Conservation (phyloP, 345 rosid genomes). For the Moricandia arvensis region DNA sequence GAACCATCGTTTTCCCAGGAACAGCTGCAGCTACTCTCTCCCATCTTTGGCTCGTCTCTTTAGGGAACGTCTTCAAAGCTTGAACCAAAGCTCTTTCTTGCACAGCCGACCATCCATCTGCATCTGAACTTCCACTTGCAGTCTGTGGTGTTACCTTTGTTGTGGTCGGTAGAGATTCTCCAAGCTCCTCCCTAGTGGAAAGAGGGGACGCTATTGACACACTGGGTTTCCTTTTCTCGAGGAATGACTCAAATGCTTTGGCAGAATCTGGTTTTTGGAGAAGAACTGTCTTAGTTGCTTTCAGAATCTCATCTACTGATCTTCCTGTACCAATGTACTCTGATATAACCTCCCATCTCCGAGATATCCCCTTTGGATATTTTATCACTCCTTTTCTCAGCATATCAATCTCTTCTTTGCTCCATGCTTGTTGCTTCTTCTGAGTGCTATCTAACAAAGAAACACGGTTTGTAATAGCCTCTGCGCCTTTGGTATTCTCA, state of each 20-base stretch:
- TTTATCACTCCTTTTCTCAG: conserved; percentile 87
- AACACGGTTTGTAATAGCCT: neutral
- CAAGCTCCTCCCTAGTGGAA: conserved; percentile 72
- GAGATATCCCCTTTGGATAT: conserved; percentile 86
- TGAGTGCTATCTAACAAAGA: neutral
- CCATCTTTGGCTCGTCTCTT: conserved; percentile 82
- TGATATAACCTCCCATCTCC: conserved; percentile 95
- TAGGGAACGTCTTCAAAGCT: conserved; percentile 93
- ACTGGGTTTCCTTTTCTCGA: conserved; percentile 82
- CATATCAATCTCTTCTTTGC: conserved; percentile 84
- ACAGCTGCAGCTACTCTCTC: conserved; percentile 92
- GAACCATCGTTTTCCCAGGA: conserved; percentile 87
- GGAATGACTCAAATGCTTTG: conserved; percentile 88
- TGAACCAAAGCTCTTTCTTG: conserved; percentile 90
- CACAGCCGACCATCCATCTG: conserved; percentile 79
- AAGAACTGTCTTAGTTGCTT: conserved; percentile 87
- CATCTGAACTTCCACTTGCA: conserved; percentile 53
- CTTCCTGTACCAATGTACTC: conserved; percentile 85
- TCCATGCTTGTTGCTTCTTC: conserved; percentile 68
- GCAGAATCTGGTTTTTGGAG: conserved; percentile 86
- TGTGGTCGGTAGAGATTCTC: conserved; percentile 39
- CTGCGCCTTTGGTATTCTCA: conserved; percentile 42
- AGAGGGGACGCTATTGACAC: conserved; percentile 72
- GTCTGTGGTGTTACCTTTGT: conserved; percentile 28
- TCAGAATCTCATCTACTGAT: conserved; percentile 85